These are phyloP conservation scores for Tetrahymena malaccensis DNA, from an alignment of 73 alveolate genomes.

Conservation along the genomic window DNA sequence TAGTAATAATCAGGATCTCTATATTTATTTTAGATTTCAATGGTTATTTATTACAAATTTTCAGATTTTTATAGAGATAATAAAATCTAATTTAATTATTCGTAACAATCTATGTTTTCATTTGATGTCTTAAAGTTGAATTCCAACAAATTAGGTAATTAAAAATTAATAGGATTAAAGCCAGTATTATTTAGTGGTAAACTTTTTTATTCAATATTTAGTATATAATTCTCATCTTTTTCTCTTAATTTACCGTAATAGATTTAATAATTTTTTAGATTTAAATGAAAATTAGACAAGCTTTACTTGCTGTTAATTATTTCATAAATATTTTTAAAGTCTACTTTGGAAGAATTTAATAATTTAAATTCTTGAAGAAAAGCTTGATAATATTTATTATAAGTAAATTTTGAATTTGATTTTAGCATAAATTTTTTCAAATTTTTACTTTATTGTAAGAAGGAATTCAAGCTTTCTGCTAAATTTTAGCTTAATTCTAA, in stretches of 20 bases:
- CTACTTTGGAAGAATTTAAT: neutral
- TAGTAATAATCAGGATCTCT: too few relatives aligned
- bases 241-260: neutral
- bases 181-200: too few relatives aligned
- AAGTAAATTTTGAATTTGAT: neutral
- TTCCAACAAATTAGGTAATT: too few relatives aligned
- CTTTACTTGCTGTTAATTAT: neutral
- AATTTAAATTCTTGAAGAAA: neutral
- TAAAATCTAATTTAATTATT: too few relatives aligned
- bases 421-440: neutral
- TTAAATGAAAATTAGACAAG: neutral
- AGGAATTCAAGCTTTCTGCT: neutral
- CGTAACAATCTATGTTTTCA: too few relatives aligned
- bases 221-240: neutral
- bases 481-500: neutral
- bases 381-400: neutral
- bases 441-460: neutral
- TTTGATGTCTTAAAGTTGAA: too few relatives aligned
- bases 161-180: too few relatives aligned
- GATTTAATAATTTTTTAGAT: neutral
- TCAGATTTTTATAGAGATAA: too few relatives aligned
- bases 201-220: neutral
- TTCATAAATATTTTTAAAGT: neutral
- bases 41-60: too few relatives aligned
- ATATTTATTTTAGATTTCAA: too few relatives aligned